phyloP scores from a whole-genome alignment of 1,284 basidiomycete species.

The Marasmius oreades region DNA sequence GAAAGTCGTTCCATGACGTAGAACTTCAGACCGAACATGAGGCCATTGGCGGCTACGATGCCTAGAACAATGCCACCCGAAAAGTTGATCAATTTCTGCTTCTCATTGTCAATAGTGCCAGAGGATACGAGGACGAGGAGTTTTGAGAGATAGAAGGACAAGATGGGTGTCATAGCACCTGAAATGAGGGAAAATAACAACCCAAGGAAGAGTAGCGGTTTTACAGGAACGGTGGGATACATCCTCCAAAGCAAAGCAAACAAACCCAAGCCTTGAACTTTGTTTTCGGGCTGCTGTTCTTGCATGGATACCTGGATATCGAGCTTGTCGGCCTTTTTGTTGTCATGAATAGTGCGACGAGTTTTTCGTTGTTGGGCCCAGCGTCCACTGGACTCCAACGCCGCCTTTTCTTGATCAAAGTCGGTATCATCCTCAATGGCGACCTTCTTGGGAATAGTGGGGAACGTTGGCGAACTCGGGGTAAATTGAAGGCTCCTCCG shows the following conservation, averaged over 20 bases:
- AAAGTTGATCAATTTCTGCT: conserved; percentile 55
- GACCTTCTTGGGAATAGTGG: conserved; percentile 22
- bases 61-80: conserved; percentile 69
- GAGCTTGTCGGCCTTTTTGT: conserved; percentile 27
- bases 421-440: conserved; percentile 34
- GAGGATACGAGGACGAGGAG: conserved; percentile 73
- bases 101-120: background rate
- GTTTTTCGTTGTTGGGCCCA: conserved; percentile 26
- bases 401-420: conserved; percentile 39
- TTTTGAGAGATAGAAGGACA: conserved; percentile 85
- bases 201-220: conserved; percentile 67
- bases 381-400: conserved; percentile 35
- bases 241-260: conserved; percentile 41
- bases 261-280: conserved; percentile 33
- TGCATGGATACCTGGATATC: conserved; percentile 20
- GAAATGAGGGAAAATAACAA: conserved; percentile 62
- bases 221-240: conserved; percentile 76
- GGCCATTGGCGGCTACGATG: conserved; percentile 73
- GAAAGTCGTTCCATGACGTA: conserved; percentile 74
- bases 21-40: conserved; percentile 72
- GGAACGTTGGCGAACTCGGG: conserved; percentile 47
- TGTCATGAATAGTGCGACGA: conserved; percentile 1
- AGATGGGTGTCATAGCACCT: conserved; percentile 86
- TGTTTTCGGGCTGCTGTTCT: conserved; percentile 16
- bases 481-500: conserved; percentile 61